phyloP scores from a whole-genome alignment of 2,329 filamentous ascomycete genomes.

The Diaporthe sp. region DNA sequence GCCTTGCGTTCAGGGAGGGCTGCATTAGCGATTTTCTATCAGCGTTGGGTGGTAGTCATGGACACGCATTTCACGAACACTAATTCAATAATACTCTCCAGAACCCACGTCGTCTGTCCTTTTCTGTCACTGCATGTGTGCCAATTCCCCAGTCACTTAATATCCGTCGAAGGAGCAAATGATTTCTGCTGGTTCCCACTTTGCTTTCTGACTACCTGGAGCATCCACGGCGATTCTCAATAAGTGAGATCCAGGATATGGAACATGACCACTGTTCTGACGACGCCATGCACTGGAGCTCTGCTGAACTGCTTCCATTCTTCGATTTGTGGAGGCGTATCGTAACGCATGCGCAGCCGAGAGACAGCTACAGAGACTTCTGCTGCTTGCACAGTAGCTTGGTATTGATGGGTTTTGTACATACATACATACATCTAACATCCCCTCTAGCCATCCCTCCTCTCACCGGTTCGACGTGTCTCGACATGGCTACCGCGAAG shows the following conservation, averaged over 20 bases:
- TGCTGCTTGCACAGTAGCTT: constrained; percentile 6
- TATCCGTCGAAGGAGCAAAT: background rate
- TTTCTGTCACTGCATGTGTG: no score
- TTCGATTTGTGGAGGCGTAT: background rate
- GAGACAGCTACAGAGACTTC: background rate
- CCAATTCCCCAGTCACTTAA: background rate
- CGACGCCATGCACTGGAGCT: background rate
- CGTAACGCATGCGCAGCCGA: background rate
- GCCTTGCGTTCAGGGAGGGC: background rate
- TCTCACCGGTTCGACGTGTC: background rate
- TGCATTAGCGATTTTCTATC: background rate
- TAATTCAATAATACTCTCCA: background rate
- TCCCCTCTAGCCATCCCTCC: constrained; percentile 71
- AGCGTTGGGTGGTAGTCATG: background rate
- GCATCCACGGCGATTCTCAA: background rate
- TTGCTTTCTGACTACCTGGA: background rate
- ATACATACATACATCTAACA: constrained; percentile 21
- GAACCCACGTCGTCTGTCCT: no score
- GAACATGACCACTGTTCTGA: background rate
- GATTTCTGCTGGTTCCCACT: no score
- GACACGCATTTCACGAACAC: background rate
- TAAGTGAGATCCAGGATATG: background rate
- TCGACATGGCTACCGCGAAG: constrained; percentile 28
- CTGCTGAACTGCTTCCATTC: background rate
- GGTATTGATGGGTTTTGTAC: constrained; percentile 28